A percentile compares a stretch with the other conserved stretches of the same genome.
Evolutionary conservation across 2,329 filamentous ascomycete genomes (phyloP).

Genomic region (Colletotrichum sp.): DNA sequence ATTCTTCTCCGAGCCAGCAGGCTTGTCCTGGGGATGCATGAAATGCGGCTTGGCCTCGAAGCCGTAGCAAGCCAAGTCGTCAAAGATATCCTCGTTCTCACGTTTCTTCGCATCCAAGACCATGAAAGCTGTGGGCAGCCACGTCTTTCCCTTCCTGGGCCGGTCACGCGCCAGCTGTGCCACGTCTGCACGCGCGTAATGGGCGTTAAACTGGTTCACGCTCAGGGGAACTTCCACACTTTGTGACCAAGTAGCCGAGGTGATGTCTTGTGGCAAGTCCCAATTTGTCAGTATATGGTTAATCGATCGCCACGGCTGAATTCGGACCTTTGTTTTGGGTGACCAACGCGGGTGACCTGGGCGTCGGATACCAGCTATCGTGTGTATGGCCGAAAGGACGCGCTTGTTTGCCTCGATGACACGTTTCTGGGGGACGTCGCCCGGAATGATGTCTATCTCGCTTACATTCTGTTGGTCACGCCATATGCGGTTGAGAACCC

Average conservation of each 20-base stretch:
- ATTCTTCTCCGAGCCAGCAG: background rate
- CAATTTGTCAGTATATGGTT: background rate
- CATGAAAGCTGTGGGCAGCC: background rate
- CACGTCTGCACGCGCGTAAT: background rate
- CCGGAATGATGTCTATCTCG: background rate
- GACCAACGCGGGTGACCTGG: background rate
- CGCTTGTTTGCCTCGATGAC: constrained; percentile 3
- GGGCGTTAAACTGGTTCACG: background rate
- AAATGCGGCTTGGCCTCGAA: background rate
- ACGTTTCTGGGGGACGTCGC: background rate
- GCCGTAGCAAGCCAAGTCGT: background rate
- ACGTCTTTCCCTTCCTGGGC: background rate
- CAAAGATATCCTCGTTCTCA: background rate
- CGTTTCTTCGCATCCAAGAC: background rate
- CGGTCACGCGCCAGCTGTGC: background rate
- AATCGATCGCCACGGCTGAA: background rate
- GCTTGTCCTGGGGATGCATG: background rate
- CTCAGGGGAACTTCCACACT: background rate
- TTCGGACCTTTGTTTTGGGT: background rate
- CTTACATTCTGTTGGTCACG: fast-evolving
- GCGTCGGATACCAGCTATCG: background rate
- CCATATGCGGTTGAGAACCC: background rate
- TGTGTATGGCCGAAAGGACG: background rate
- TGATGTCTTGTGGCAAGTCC: background rate
- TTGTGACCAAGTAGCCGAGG: background rate